Conservation (phyloP, 1,139 yeast genomes). For the Hemisphaericaspora subhashii region DNA sequence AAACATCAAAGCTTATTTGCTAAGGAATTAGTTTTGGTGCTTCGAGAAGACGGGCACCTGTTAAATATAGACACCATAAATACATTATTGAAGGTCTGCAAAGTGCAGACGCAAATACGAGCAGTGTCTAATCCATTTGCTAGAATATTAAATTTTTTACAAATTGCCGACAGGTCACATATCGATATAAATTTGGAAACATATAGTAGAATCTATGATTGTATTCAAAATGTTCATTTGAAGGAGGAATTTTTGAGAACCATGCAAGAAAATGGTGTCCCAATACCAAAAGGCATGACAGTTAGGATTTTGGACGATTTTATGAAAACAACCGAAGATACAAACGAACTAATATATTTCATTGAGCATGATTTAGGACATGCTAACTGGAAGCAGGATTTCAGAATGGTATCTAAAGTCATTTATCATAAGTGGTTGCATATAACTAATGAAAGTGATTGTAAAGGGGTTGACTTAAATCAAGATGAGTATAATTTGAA, state of each 20-base stretch:
- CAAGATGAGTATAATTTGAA: conserved; percentile 18
- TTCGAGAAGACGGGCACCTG: conserved; percentile 44
- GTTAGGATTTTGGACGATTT: conserved; percentile 39
- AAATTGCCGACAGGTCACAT: conserved; percentile 26
- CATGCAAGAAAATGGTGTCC: conserved; percentile 32
- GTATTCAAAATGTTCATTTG: conserved; percentile 37
- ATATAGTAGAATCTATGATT: conserved; percentile 40
- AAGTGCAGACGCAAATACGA: conserved; percentile 35
- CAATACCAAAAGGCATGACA: conserved; percentile 32
- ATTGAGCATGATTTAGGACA: conserved; percentile 35
- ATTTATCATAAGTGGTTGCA: conserved; percentile 19
- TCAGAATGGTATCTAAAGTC: conserved; percentile 32
- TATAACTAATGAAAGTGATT: not conserved
- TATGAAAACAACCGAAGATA: conserved; percentile 26
- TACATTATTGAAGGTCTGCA: conserved; percentile 31
- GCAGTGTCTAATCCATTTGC: conserved; percentile 34
- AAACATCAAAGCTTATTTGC: conserved; percentile 47
- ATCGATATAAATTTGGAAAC: conserved; percentile 38
- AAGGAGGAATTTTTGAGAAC: conserved; percentile 38
- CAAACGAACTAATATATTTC: conserved; percentile 30
- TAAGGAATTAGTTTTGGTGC: conserved; percentile 39
- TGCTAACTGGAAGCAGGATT: conserved; percentile 31
- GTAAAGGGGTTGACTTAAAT: not conserved
- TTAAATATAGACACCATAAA: conserved; percentile 45
- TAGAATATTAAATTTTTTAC: conserved; percentile 32